Base-by-base conservation (phyloP, 371 early-diverging fungal species). In the Haplosporangium sp. region DNA sequence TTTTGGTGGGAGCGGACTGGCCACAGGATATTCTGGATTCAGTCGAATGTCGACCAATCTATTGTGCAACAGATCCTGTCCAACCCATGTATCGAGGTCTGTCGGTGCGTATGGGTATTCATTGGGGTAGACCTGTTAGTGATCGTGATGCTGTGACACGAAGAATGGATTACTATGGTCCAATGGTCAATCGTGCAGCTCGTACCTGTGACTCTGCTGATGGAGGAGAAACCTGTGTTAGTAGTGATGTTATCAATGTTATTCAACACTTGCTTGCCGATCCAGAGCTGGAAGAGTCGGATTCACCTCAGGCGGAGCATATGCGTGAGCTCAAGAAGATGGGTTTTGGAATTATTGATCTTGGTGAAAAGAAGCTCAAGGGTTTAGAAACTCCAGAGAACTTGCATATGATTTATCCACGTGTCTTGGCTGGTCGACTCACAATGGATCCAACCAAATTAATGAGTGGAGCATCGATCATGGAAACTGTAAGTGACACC, bases 121-220 rank as follows among this genome's bases (percentile, higher is more conserved):
- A 97, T 81, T 93, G 94, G 86, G 98, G 98, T 50, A 87, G 87
- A 3, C 96, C 97, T 2, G 93, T 96, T 4, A 95, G 94, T 63
- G 97, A 98, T 71, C 91, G 92, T 20, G 96, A 97, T 72, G 96
- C 96, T 0, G 90, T 95, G 53, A 96, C 97, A 17, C 88, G 92
- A 35, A 92, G 97, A 50, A 96, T 98, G 96, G 98, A 97, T 85
- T 98, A 97, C 79, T 97, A 96, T 88, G 98, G 98, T 0, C 96
- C 96, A 3, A 93, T 96, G 86, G 97, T 97, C 27, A 97, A 96
- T 78, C 89, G 95, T 9, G 92, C 96, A 13, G 92, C 96, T 42
- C 90, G 97, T 58, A 93, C 97, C 56, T 93, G 94, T 69, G 92
- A 90, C 35, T 92, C 92, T 2, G 96, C 97, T 0, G 96, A 96